Evolutionary conservation across 2,329 filamentous ascomycete genomes (phyloP), one percentile per base, ranked within the genome.

Genomic region (Arthrobotrys pseudoclavata): DNA sequence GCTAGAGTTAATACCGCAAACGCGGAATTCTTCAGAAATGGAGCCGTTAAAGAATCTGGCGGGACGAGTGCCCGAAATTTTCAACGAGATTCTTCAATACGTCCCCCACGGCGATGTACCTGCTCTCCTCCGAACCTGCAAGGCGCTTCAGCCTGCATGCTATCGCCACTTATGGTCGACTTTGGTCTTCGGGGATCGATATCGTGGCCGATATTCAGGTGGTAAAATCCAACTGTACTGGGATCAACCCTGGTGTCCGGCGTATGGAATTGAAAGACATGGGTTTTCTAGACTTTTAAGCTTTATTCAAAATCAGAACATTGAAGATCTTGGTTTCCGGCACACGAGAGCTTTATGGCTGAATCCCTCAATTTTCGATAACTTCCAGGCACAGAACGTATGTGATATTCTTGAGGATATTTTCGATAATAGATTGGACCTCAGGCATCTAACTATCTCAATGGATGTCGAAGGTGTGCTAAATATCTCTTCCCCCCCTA

Each of bases 111-210:
- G 9, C 3, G 13, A 26, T 10, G 5, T 31, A 4, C 13, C 12
- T n/a, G 7, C 37, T 4, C 60, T 63, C 22, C 40, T 63, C 37
- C 4, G 6, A 13, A 63, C 60, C 7, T 47, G 60, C 40, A 63
- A 63, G 20, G 15, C 40, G 2, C 22, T 63, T 3, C 26, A 47
- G 12, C 18, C 40, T 1, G 60, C 45, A 1, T 63, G 37, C 15
- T 63, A 45, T 37, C 60, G 60, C 15, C 60, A 20, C 2, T 13
- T 63, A 15, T 63, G 60, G 60, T 63, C 60, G 12, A 48, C 6
- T 15, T 12, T 63, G 13, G n/a, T 18, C 31, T 29, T 63, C 4
- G 13, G 45, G 10, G 12, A 18, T 34, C 31, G 1, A 34, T 5
- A 34, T 34, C 18, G 34, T n/a, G 55, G 22, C 10, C 2, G 15